Evolutionary conservation across 2,329 filamentous ascomycete genomes (phyloP).

Genomic region (Aspergillus melleus): DNA sequence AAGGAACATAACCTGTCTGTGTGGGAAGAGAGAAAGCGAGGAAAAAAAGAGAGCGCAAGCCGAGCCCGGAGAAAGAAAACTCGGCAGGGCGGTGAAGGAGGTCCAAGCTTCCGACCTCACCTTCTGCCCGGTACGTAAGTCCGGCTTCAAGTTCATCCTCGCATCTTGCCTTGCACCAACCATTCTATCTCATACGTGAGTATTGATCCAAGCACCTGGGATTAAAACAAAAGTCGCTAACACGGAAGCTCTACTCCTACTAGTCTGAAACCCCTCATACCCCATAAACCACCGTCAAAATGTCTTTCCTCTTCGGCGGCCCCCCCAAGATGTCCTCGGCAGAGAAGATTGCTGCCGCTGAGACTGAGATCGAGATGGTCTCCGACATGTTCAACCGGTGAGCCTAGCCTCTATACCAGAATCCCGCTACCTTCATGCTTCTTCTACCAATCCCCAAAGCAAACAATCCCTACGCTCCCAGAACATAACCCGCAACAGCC

Average conservation of each 20-base stretch:
- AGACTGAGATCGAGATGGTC: slow-evolving; percentile 96
- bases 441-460: too few relatives aligned
- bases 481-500: background rate
- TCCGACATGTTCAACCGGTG: slow-evolving; percentile 99
- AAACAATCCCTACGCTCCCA: background rate
- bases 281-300: slow-evolving; percentile 39
- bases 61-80: slow-evolving; percentile 5
- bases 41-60: slow-evolving; percentile 18
- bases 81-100: slow-evolving; percentile 23
- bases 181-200: slow-evolving; percentile 2
- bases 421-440: background rate
- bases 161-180: background rate
- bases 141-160: slow-evolving; percentile 1
- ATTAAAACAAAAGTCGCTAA: background rate
- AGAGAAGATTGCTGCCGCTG: slow-evolving; percentile 95
- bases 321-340: slow-evolving; percentile 86
- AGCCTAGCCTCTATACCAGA: slow-evolving; percentile 12
- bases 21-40: slow-evolving; percentile 16
- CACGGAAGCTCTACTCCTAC: too few relatives aligned
- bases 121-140: slow-evolving; percentile 3
- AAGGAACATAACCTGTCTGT: slow-evolving; percentile 1
- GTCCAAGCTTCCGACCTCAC: slow-evolving; percentile 30
- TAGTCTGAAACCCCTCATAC: background rate
- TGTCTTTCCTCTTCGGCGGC: slow-evolving; percentile 72
- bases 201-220: background rate